A percentile compares a stretch with the other conserved stretches of the same genome.
These are phyloP conservation scores for Lecanicillium sp. DNA, from an alignment of 2,329 filamentous ascomycete genomes.

Conservation along the genomic window DNA sequence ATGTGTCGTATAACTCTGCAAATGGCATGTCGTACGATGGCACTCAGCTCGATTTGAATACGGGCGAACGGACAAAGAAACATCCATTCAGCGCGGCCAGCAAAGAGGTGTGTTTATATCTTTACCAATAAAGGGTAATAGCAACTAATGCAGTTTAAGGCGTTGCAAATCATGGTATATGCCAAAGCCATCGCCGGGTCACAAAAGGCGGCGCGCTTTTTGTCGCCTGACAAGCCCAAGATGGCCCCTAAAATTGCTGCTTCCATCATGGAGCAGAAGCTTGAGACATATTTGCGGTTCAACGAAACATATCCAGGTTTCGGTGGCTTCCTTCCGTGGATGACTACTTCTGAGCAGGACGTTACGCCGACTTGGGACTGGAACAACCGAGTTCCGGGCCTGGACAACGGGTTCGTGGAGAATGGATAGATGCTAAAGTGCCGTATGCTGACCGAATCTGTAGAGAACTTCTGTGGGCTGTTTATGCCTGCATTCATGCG, in stretches of 20 bases:
- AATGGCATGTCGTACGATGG: slow-evolving; percentile 35
- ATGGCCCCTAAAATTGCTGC: slow-evolving; percentile 23
- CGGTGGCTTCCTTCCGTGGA: slow-evolving; percentile 32
- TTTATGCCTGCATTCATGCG: slow-evolving; percentile 30
- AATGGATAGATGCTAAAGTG: not conserved
- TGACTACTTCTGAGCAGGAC: slow-evolving; percentile 19
- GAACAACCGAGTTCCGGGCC: slow-evolving; percentile 28
- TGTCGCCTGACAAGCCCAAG: slow-evolving; percentile 23
- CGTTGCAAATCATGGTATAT: slow-evolving; percentile 35
- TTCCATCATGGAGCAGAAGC: slow-evolving; percentile 28
- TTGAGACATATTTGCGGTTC: slow-evolving; percentile 29
- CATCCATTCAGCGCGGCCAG: slow-evolving; percentile 31
- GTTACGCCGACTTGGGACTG: slow-evolving; percentile 27
- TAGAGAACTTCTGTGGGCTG: slow-evolving; percentile 32
- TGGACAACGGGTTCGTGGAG: slow-evolving; percentile 28
- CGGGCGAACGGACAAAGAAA: slow-evolving; percentile 24
- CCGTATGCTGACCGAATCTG: not conserved
- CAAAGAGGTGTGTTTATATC: slow-evolving; percentile 23
- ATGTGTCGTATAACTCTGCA: slow-evolving; percentile 28
- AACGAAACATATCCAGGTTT: slow-evolving; percentile 32
- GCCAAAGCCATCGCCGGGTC: slow-evolving; percentile 29
- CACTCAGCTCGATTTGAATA: slow-evolving; percentile 27
- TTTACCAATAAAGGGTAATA: too few species aligned
- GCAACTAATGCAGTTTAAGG: too few species aligned
- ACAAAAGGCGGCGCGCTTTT: slow-evolving; percentile 27